Evolutionary conservation across 768 basidiomycete species (phyloP), one percentile per base, ranked within the genome.

Genomic region (Fomitopsis pulvina): DNA sequence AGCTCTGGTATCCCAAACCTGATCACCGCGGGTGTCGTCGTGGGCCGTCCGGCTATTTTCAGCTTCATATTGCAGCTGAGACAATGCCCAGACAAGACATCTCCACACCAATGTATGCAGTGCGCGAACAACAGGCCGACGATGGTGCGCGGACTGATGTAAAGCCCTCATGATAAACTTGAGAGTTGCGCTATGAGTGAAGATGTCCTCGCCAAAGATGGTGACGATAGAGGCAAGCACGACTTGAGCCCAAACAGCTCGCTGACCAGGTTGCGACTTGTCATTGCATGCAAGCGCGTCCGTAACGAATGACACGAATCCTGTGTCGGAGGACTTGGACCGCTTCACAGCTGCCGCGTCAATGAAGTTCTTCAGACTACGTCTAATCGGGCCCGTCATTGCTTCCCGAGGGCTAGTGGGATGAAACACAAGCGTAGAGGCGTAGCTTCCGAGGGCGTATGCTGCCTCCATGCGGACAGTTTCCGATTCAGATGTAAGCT

Each of bases 41-140:
- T 52, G 9, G 18, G 22, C 11, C 28, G 22, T 30, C 40, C n/a
- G n/a, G n/a, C n/a, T n/a, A n/a, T n/a, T n/a, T n/a, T 32, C 28
- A 34, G 18, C 45, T 5, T 22, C n/a, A 6, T 42, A 32, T 21
- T 42, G 21, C 41, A 81, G 57, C 16, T 68, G 70, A 18, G 71
- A 63, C 51, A 76, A 81, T 1, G 75, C 71, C 81, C 82, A 83
- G 20, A 83, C 63, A 24, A 83, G 65, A 45, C 75, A 71, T 45
- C 66, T 69, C 81, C 81, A 85, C 20, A 76, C 62, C 29, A 70
- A 70, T 1, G 72, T 60, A 38, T 74, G 70, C 7, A 79, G 62
- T 16, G 64, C 58, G 11, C 66, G 67, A 10, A 76, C 63, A 4
- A 62, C 45, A 10, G 61, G 57, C n/a, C 65, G 60, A 41, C 66